Conservation (phyloP, 2,329 filamentous ascomycete genomes). For the Endocalyx cinctus region DNA sequence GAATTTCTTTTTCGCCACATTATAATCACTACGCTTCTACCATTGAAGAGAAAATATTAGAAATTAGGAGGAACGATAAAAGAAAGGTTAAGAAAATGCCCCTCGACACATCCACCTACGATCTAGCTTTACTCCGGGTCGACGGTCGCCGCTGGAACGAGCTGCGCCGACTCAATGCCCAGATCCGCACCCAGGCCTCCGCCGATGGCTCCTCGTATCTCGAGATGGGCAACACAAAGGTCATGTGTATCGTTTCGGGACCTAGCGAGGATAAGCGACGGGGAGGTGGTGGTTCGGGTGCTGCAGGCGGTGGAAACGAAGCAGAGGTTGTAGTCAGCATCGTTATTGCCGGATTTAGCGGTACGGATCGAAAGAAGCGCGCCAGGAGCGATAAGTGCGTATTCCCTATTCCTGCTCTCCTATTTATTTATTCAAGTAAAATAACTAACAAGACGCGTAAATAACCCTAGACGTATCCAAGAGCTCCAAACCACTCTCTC, state of each 20-base stretch:
- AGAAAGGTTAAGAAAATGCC: too few species aligned
- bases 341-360: slow-evolving; percentile 80
- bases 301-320: slow-evolving; percentile 31
- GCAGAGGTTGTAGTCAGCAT: slow-evolving; percentile 78
- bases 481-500: slow-evolving; percentile 79
- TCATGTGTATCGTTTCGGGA: slow-evolving; percentile 87
- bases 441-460: not conserved
- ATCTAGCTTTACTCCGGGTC: slow-evolving; percentile 75
- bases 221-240: slow-evolving; percentile 95
- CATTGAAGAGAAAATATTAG: too few species aligned
- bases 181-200: slow-evolving; percentile 87
- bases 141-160: slow-evolving; percentile 96
- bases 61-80: too few species aligned
- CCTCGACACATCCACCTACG: slow-evolving; percentile 90
- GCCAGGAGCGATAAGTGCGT: slow-evolving; percentile 73
- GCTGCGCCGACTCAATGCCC: slow-evolving; percentile 78
- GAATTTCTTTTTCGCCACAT: too few species aligned
- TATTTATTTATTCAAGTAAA: slow-evolving; percentile 1
- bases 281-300: slow-evolving; percentile 18
- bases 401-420: slow-evolving; percentile 4
- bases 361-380: slow-evolving; percentile 76
- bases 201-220: slow-evolving; percentile 92
- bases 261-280: slow-evolving; percentile 62
- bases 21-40: too few species aligned
- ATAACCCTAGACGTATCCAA: slow-evolving; percentile 59